phyloP scores from a whole-genome alignment of 257 asterid species.

The Nicotiana tabacum region DNA sequence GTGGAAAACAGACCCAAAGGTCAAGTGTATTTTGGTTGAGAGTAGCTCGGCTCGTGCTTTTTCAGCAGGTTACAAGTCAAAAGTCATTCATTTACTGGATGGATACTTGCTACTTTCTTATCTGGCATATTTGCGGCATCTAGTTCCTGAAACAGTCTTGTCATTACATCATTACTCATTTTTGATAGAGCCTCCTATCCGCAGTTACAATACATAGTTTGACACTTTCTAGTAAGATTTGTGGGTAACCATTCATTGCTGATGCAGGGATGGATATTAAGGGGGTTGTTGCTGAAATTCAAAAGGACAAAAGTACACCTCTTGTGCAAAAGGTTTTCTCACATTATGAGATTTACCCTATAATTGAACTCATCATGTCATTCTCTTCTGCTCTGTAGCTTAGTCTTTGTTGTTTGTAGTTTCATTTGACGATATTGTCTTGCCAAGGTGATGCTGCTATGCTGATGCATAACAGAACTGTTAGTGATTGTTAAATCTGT shows the following conservation, averaged over 20 bases:
- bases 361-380: constrained; percentile 9
- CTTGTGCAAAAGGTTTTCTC: constrained; percentile 77
- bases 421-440: constrained; percentile 9
- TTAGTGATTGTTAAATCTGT: constrained; percentile 18
- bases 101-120: background rate
- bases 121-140: background rate
- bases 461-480: constrained; percentile 30
- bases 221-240: constrained; percentile 19
- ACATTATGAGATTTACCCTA: constrained; percentile 23
- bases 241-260: constrained; percentile 47
- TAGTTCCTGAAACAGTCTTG: background rate
- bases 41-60: constrained; percentile 89
- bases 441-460: background rate
- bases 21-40: constrained; percentile 87
- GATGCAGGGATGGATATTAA: constrained; percentile 99
- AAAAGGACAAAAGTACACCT: constrained; percentile 74
- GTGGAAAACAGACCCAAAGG: constrained; percentile 87
- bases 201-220: background rate
- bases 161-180: background rate
- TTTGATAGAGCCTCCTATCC: background rate
- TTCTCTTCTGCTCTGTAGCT: background rate
- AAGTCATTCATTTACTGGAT: constrained; percentile 6
- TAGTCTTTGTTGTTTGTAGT: constrained; percentile 6
- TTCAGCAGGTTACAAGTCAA: constrained; percentile 66
- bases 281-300: constrained; percentile 94